Evolutionary conservation across 768 basidiomycete species (phyloP), one percentile per base, ranked within the genome.

Genomic region (Aureoboletus auriporus): DNA sequence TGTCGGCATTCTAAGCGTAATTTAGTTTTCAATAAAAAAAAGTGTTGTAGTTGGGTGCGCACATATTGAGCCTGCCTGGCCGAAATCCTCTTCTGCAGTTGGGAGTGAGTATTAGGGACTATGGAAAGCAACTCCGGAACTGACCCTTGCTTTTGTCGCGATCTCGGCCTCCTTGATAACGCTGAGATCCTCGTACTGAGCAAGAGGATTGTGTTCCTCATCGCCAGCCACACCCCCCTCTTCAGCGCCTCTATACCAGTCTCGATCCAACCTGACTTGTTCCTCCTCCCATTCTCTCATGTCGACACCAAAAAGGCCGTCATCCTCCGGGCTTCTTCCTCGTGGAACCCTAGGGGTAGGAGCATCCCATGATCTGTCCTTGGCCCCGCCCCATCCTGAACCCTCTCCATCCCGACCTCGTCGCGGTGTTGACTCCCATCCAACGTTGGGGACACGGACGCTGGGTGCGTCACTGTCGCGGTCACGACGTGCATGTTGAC

Each of bases 1-100:
- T 98, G 67, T 99, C 96, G 20, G 92, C 92, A 59, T 98, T 97
- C 90, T 94, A 61, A 5, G 50, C 16, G 6, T 37, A 54, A 8
- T 30, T 58, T 27, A 63, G 59, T 60, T 33, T 1, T 33, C 12
- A 33, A 14, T 10, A 14, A 33, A 37, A 65, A 52, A 37, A 48
- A 23, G 9, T 10, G n/a, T 42, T 20, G 26, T 8, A 13, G 46
- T 30, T 14, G 13, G 5, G 1, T 5, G 73, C 89, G 58, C 58
- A 93, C 92, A 65, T 93, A 96, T 83, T 97, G 94, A 0, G 94
- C 94, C 68, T 98, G 94, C 49, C 86, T 77, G 5, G 96, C 96
- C 1, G 93, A 95, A 14, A 96, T 82, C 69, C 86, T 87, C 71
- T 86, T 93, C 84, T 86, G 55, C 5, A 51, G 35, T 39, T 30